These are phyloP conservation scores for Candolleomyces aberdarensis DNA, from an alignment of 768 basidiomycete species.

Conservation along the genomic window DNA sequence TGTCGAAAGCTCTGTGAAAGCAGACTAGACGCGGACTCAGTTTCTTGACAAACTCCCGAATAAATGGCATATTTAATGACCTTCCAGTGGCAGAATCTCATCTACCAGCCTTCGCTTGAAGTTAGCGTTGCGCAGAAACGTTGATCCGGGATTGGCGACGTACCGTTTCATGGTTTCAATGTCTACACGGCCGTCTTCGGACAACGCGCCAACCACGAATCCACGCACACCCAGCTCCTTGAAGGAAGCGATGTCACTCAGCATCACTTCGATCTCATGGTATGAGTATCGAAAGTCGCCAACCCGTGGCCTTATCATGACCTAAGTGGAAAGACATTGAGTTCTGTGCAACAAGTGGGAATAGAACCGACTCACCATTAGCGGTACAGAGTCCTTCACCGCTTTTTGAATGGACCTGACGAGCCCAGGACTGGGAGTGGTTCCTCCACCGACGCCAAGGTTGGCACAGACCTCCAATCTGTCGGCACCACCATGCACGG, in stretches of 20 bases:
- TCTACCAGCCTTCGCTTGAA: conserved; percentile 45
- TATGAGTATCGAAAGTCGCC: conserved; percentile 78
- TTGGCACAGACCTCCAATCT: conserved; percentile 77
- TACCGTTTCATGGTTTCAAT: conserved; percentile 54
- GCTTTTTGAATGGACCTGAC: conserved; percentile 52
- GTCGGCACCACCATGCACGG: conserved; percentile 67
- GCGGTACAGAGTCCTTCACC: conserved; percentile 43
- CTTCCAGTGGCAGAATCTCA: conserved; percentile 60
- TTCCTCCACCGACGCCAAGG: conserved; percentile 72
- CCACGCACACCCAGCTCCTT: conserved; percentile 57
- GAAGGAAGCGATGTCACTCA: conserved; percentile 65
- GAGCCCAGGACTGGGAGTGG: conserved; percentile 78
- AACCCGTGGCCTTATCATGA: conserved; percentile 75
- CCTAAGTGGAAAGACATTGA: conserved; percentile 34
- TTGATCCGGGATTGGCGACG: conserved; percentile 16
- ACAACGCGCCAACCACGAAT: conserved; percentile 66
- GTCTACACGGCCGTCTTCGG: conserved; percentile 55
- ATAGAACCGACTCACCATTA: conserved; percentile 53
- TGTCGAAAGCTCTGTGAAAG: conserved; percentile 79
- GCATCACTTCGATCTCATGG: conserved; percentile 67
- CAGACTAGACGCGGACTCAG: conserved; percentile 46
- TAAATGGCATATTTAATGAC: conserved; percentile 28
- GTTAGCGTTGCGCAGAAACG: background rate
- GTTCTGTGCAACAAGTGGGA: background rate
- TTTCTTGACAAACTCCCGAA: background rate